A percentile compares a stretch with the other conserved stretches of the same genome.
Evolutionary conservation across 129 eudicot species (phyloP).

Genomic region (Oenanthe sinensis): DNA sequence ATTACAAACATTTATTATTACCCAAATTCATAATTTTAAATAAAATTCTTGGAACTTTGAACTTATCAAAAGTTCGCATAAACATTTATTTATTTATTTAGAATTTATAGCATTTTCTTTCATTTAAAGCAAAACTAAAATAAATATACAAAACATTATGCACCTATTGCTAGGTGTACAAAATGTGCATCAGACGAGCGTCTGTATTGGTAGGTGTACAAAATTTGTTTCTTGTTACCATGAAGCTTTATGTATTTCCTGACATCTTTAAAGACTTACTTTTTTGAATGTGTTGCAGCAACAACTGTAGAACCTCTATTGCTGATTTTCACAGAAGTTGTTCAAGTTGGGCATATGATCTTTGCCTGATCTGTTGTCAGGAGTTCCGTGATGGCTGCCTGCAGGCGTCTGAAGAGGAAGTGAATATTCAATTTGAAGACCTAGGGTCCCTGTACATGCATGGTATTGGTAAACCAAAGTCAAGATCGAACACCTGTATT

Average conservation of each 20-base stretch:
- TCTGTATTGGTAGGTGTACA: slow-evolving; percentile 23
- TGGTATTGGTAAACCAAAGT: background rate
- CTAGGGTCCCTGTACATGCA: background rate
- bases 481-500: too few relatives aligned
- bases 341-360: slow-evolving; percentile 21
- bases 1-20: too few relatives aligned
- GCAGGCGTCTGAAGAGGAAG: slow-evolving; percentile 17
- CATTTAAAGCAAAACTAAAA: too few relatives aligned
- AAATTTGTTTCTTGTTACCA: background rate
- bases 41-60: too few relatives aligned
- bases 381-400: slow-evolving; percentile 30
- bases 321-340: slow-evolving; percentile 42
- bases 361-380: slow-evolving; percentile 36
- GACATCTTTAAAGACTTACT: background rate
- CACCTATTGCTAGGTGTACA: too few relatives aligned
- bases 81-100: too few relatives aligned
- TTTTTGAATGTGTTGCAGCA: slow-evolving; percentile 25
- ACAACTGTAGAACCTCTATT: slow-evolving; percentile 43
- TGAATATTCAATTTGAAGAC: background rate
- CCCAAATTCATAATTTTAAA: too few relatives aligned
- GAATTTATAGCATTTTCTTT: too few relatives aligned
- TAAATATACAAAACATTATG: too few relatives aligned
- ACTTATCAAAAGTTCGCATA: too few relatives aligned
- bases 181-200: background rate
- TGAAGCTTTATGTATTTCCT: background rate